Percentiles rank a stretch among this genome's conserved stretches.
Conservation (phyloP, 768 basidiomycete genomes). For the Phanerochaete carnosa region DNA sequence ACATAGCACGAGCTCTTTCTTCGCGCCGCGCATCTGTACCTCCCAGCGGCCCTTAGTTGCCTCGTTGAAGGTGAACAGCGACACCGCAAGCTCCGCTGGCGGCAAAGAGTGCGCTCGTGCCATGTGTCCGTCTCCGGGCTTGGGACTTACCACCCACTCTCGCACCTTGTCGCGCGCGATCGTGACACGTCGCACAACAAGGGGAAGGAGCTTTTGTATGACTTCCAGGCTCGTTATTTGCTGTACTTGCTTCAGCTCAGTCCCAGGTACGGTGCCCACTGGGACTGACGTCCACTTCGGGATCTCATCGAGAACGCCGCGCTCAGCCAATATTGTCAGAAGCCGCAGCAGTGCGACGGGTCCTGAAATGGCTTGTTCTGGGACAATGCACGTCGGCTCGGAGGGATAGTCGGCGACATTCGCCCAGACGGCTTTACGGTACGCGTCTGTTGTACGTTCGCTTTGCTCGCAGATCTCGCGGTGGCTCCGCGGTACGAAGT, state of each 20-base stretch:
- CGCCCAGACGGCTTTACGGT: neutral
- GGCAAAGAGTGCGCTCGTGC: neutral
- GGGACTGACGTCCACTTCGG: constrained; percentile 21
- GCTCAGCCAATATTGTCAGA: constrained; percentile 26
- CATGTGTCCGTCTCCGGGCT: neutral
- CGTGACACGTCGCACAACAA: constrained; percentile 20
- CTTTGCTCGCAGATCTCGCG: neutral
- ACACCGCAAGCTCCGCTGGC: constrained; percentile 31
- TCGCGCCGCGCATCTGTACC: constrained; percentile 20
- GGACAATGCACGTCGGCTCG: neutral
- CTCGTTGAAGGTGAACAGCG: constrained; percentile 27
- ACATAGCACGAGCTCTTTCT: constrained; percentile 30
- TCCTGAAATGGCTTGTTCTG: constrained; percentile 23
- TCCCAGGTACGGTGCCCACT: constrained; percentile 15
- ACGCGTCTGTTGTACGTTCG: neutral
- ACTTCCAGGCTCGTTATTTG: constrained; percentile 25
- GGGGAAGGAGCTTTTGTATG: constrained; percentile 22
- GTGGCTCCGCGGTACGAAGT: neutral
- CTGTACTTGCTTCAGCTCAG: constrained; percentile 23
- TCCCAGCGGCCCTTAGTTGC: constrained; percentile 19
- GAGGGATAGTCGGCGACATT: neutral
- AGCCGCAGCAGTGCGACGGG: constrained; percentile 27
- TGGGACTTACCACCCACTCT: neutral
- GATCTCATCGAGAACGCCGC: constrained; percentile 20
- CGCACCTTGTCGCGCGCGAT: constrained; percentile 13